Evolutionary conservation across 1,139 yeast species (phyloP).

Genomic region (Saccharomyces hybrid): DNA sequence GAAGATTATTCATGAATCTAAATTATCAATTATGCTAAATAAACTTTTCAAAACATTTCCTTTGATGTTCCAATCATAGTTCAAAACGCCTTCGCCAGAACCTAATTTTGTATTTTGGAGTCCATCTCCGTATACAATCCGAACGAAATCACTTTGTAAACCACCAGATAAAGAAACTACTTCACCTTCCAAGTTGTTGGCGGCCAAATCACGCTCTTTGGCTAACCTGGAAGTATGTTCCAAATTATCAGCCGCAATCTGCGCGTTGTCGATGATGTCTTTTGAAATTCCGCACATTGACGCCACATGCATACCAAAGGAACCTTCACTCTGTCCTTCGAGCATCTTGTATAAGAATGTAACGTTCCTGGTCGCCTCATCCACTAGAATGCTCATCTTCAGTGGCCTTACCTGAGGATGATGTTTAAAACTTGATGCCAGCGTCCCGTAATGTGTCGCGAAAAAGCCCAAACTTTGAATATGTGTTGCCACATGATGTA

Average conservation of each 20-base stretch:
- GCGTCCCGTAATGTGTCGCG: conserved; percentile 91
- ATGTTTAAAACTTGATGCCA: conserved; percentile 63
- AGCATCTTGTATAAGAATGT: conserved; percentile 85
- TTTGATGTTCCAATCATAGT: conserved; percentile 42
- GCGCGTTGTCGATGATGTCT: conserved; percentile 70
- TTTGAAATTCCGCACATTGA: conserved; percentile 91
- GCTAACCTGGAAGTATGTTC: conserved; percentile 78
- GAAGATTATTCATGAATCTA: conserved; percentile 3
- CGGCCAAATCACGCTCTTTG: conserved; percentile 34
- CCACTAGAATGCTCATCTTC: conserved; percentile 86
- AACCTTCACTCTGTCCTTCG: conserved; percentile 84
- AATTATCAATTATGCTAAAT: conserved; percentile 42
- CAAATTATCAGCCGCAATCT: conserved; percentile 69
- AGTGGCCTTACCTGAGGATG: conserved; percentile 80
- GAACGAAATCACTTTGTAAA: conserved; percentile 67
- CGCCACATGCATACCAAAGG: conserved; percentile 98
- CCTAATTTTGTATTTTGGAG: conserved; percentile 27
- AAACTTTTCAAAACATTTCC: conserved; percentile 43
- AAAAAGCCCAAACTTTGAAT: conserved; percentile 87
- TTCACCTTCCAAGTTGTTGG: conserved; percentile 11
- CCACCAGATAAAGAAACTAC: conserved; percentile 52
- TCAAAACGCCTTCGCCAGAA: conserved; percentile 38
- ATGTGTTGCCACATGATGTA: conserved; percentile 87
- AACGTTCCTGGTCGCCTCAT: conserved; percentile 68
- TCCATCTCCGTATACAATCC: conserved; percentile 40